Base-by-base conservation (phyloP, 495 filamentous ascomycete species). In the Xylaria longipes region DNA sequence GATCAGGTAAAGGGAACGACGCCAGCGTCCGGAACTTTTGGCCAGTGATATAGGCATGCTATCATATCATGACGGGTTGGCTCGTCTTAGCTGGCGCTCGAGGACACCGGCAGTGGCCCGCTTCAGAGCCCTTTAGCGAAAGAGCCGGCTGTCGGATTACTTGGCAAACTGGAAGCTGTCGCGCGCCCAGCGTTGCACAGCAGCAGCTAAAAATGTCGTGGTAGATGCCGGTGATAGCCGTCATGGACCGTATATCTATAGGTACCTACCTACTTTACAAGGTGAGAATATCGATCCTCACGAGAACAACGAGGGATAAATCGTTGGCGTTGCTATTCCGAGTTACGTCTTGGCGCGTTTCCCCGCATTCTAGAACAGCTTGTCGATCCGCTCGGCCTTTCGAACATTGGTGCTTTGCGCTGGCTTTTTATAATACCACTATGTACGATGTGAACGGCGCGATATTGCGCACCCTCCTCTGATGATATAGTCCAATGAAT, bases 81-180 rank as follows among this genome's bases (percentile, higher is more conserved):
- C 3, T n/a, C n/a, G n/a, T 45, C 37, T 46, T 64, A 15, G 61
- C 39, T 64, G 25, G n/a, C 22, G 22, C 22, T 33, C 31, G 22
- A 9, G 9, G 43, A 39, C 29, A 25, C n/a, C 63, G 29, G 41
- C 63, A 52, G 43, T 52, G 45, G 41, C n/a, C 41, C 27, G 8
- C 39, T 14, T 64, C 39, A 39, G 22, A 20, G 8, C 3, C 15
- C 57, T 41, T 25, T 45, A 48, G 41, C 62, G 57, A 46, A 29
- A 48, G 60, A 63, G 60, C 60, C 60, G 60, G 37, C 35, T 63
- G 37, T 63, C 60, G 60, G 60, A 27, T 41, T 43, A 41, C 60
- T 43, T 43, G 37, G 33, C 60, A 43, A 5, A 43, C 11, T 5
- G 7, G 15, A 29, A 7, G 60, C n/a, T 25, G 61, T 33, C 33